Evolutionary conservation across 208 protist species (phyloP).

Genomic region (Porcisia deanei): DNA sequence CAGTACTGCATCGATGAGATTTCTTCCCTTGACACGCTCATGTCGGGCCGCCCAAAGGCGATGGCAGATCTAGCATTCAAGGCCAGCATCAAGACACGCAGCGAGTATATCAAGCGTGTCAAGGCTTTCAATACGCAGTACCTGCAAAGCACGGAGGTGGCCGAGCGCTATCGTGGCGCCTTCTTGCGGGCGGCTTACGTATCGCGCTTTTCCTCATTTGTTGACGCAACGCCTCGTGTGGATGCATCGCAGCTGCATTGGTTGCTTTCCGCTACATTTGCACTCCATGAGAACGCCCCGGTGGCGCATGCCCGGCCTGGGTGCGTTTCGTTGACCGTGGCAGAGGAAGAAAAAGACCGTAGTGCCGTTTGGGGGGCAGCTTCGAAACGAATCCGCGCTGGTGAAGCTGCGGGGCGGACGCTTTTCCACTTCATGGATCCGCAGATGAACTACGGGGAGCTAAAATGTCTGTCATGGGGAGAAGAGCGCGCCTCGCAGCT

Average conservation of each 20-base stretch:
- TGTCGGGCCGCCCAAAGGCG: constrained; percentile 64
- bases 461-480: constrained; percentile 31
- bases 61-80: constrained; percentile 77
- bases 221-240: constrained; percentile 45
- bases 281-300: constrained; percentile 26
- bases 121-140: constrained; percentile 69
- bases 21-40: constrained; percentile 58
- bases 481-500: not conserved
- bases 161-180: constrained; percentile 28
- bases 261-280: constrained; percentile 39
- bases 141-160: constrained; percentile 42
- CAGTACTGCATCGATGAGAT: constrained; percentile 53
- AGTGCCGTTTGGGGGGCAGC: not conserved
- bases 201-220: constrained; percentile 56
- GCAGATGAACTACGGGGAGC: constrained; percentile 37
- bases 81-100: constrained; percentile 59
- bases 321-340: not conserved
- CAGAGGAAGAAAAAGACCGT: not conserved
- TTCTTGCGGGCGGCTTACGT: constrained; percentile 45
- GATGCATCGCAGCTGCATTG: constrained; percentile 52
- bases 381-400: not conserved
- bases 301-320: not conserved
- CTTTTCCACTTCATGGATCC: constrained; percentile 48
- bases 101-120: constrained; percentile 83
- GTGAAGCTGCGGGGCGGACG: constrained; percentile 1